These are phyloP conservation scores for Knoxdaviesia proteae DNA, from an alignment of 2,329 filamentous ascomycete species.

Conservation along the genomic window DNA sequence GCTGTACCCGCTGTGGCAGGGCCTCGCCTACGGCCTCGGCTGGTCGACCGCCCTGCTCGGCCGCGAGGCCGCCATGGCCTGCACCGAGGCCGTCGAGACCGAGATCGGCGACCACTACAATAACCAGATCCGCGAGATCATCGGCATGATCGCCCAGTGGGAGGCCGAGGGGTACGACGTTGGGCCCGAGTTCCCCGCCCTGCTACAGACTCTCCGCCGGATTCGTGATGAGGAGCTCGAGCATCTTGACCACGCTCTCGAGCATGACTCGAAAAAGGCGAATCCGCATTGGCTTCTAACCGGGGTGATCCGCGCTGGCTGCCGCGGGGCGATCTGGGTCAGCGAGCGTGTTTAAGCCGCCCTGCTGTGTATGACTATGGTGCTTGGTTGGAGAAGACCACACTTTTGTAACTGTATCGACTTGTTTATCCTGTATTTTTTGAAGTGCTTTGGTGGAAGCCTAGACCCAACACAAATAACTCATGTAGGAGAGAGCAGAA, in stretches of 20 bases:
- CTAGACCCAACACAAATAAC: too few species aligned
- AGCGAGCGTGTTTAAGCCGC: conserved; percentile 44
- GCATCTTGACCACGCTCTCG: conserved; percentile 85
- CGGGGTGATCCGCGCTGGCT: conserved; percentile 72
- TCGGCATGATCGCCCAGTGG: conserved; percentile 64
- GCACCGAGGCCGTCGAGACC: conserved; percentile 94
- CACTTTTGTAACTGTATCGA: too few species aligned
- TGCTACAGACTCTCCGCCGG: conserved; percentile 54
- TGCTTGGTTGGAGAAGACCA: too few species aligned
- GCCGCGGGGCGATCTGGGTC: conserved; percentile 80
- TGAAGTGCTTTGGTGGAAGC: too few species aligned
- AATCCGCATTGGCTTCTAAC: conserved; percentile 78
- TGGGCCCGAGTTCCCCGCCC: conserved; percentile 51
- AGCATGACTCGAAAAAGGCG: conserved; percentile 80
- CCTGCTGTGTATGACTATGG: too few species aligned
- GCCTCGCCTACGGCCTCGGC: conserved; percentile 59
- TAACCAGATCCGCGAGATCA: conserved; percentile 59
- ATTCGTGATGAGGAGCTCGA: conserved; percentile 94
- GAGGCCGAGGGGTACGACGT: conserved; percentile 60
- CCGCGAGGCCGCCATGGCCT: conserved; percentile 91
- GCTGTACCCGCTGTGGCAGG: conserved; percentile 78
- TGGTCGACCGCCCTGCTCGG: conserved; percentile 83
- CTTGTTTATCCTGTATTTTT: too few species aligned
- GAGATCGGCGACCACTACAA: conserved; percentile 97
- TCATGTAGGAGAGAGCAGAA: too few species aligned